These are phyloP conservation scores for Dipodascopsis uninucleata DNA, from an alignment of 805 yeast genomes.

Conservation along the genomic window DNA sequence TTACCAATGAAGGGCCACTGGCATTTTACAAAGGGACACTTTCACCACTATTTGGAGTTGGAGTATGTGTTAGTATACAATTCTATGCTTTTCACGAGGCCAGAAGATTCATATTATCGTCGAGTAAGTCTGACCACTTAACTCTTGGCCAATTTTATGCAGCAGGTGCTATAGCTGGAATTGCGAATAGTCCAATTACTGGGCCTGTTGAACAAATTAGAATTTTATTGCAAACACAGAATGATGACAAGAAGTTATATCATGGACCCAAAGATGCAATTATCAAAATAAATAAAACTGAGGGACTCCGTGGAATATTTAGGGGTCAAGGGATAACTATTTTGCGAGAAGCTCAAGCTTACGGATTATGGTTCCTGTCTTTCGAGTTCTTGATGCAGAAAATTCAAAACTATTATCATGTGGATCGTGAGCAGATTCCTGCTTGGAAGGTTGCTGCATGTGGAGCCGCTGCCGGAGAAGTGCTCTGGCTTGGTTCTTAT, in stretches of 20 bases:
- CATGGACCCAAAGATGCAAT: conserved; percentile 74
- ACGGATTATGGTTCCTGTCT: conserved; percentile 70
- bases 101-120: conserved; percentile 66
- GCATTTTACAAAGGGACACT: conserved; percentile 94
- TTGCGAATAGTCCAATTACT: conserved; percentile 63
- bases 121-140: conserved; percentile 38
- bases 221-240: conserved; percentile 88
- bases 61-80: conserved; percentile 65
- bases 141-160: conserved; percentile 64
- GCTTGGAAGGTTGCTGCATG: conserved; percentile 80
- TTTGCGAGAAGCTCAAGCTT: conserved; percentile 75
- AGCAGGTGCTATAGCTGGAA: conserved; percentile 91
- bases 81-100: conserved; percentile 92
- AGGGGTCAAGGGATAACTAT: conserved; percentile 82
- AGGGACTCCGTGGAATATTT: conserved; percentile 63
- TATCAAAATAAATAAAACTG: conserved; percentile 50
- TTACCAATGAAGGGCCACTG: conserved; percentile 74
- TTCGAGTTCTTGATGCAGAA: conserved; percentile 52
- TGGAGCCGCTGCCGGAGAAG: conserved; percentile 89
- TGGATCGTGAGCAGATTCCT: conserved; percentile 68
- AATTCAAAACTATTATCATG: conserved; percentile 27
- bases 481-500: conserved; percentile 30
- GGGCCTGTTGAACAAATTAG: conserved; percentile 94
- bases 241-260: conserved; percentile 45
- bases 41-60: conserved; percentile 79